Base-by-base conservation (phyloP, 371 early-diverging fungal species). In the Apophysomyces elegans region DNA sequence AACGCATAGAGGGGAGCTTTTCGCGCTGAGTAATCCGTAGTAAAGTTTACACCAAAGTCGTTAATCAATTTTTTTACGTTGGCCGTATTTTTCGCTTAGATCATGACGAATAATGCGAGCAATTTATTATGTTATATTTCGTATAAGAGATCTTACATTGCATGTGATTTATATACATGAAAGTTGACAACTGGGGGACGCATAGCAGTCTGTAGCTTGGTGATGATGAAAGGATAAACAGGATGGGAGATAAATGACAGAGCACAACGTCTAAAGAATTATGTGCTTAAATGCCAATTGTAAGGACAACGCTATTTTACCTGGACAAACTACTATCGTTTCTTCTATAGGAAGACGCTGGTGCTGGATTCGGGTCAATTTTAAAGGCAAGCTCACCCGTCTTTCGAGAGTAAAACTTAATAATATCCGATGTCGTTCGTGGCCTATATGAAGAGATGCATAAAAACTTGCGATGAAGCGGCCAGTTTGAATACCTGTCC, bases 161-260 rank as follows among this genome's bases (percentile, higher is more conserved):
- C 4, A 5, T 50, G 16, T 1, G 54, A 1, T 26, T 62, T 62
- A 46, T 62, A 36, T 46, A 62, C 47, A 62, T 62, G 62, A 37
- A 62, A 62, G 37, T 62, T 62, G 12, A 62, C 47, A 47, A 47
- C 36, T 5, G 62, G 62, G 11, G 62, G 36, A 13, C 47, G 37
- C 26, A 13, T 36, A 46, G 47, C 14, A 1, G 62, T 35, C n/a
- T 62, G 46, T 46, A 45, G 37, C 35, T 62, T 62, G 46, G 62
- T 62, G 46, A 62, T 62, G 37, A 62, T 62, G 37, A 62, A 36
- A 36, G 62, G 62, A 50, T 62, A 62, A 12, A 32, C 35, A 9
- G 62, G 62, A 32, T 62, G 62, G 11, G 62, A 50, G 21, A 50
- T 50, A 50, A 50, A 9, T 26, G 54, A 18, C 21, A 50, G 21